Conservation (phyloP, 345 rosid genomes). For the Eucalyptus cloeziana region DNA sequence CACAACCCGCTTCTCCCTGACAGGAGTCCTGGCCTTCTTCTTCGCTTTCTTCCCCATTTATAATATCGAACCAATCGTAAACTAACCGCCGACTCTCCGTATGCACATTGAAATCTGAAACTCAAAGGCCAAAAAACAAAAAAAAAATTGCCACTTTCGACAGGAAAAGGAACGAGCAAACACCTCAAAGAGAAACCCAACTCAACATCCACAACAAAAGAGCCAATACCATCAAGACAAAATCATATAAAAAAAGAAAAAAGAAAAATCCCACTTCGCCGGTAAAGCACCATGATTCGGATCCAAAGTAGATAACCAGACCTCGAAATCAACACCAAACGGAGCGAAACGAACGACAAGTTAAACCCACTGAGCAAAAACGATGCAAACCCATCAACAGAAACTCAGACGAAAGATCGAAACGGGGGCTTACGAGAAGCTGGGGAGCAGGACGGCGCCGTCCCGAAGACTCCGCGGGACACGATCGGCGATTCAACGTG, state of each 20-base stretch:
- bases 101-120: not conserved
- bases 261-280: not conserved
- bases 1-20: slow-evolving; percentile 33
- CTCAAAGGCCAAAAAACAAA: not conserved
- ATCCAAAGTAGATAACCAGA: not conserved
- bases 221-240: not conserved
- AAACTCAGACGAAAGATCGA: not conserved
- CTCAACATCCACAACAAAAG: not conserved
- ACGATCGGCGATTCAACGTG: not conserved
- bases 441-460: not conserved
- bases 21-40: slow-evolving; percentile 54
- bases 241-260: not conserved
- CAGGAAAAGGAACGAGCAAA: not conserved
- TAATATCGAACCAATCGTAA: not conserved
- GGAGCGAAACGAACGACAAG: not conserved
- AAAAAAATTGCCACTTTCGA: not conserved
- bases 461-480: not conserved
- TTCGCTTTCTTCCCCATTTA: slow-evolving; percentile 81
- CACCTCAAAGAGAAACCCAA: not conserved
- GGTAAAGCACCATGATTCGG: not conserved
- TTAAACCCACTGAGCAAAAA: not conserved
- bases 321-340: not conserved
- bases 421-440: not conserved
- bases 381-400: not conserved
- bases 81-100: not conserved